Base-by-base conservation (phyloP, 176 grass and related monocot species). In the Oryza officinalis region DNA sequence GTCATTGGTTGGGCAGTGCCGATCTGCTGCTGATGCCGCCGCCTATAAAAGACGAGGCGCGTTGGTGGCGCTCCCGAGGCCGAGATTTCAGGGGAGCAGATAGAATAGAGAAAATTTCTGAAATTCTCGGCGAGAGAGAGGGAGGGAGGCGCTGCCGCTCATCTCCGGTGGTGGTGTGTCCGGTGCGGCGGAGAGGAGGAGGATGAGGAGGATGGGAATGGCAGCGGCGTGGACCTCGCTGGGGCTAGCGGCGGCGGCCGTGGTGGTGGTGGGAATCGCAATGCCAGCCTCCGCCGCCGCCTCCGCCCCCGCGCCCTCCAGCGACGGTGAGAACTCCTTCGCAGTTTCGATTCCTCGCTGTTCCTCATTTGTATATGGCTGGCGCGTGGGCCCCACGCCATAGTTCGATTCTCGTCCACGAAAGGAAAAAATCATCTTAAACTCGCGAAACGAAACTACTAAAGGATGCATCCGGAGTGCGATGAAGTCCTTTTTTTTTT, bases 191-290 rank as follows among this genome's bases (percentile, higher is more conserved):
- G 28, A 35, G 5, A 13, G 27, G 13, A 17, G 15, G 17, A 10
- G 20, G 5, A 13, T 18, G 13, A 17, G 9, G 17, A 5, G 12
- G 10, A 3, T 13, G 38, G 61, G 25, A 32, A 87, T 76, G 72
- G 72, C 72, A 5, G 72, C 50, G 60, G 44, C 23, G 65, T 70
- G 72, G 65, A 49, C 79, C 27, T 82, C 86, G 17, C 33, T 78
- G 27, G 66, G 83, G 18, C 49, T 78, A 2, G 50, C 33, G 75
- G 79, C 40, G 10, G 86, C 50, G 79, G 86, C 79, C 65, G 50
- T 71, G 27, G 38, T 82, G 10, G 79, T 82, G 14, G 79, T 87
- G 20, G 72, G 72, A 38, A 87, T 87, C 72, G 79, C 52, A 69
- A 77, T 87, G 37, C 37, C 37, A 38, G 37, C 71, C 28, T 35